Evolutionary conservation across 768 basidiomycete species (phyloP).

Genomic region (Pleurotus eryngii): DNA sequence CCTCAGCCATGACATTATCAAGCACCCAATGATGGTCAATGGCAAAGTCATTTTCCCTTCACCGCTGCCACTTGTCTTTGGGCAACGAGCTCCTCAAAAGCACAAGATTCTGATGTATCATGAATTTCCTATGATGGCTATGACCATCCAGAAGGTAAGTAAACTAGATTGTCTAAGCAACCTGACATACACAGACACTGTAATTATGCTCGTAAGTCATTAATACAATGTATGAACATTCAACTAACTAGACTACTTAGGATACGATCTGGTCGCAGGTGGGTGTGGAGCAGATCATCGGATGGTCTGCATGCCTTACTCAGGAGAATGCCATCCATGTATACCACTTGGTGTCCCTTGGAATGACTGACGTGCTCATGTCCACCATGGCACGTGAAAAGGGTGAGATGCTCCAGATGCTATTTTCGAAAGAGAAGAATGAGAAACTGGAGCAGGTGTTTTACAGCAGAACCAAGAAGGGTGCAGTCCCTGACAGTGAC

Average conservation of each 20-base stretch:
- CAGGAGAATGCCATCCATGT: conserved; percentile 6
- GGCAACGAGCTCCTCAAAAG: no score
- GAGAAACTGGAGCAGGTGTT: not conserved
- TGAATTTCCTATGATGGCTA: no score
- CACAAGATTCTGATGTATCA: no score
- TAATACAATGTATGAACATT: not conserved
- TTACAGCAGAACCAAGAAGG: not conserved
- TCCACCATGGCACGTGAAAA: not conserved
- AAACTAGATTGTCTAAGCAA: not conserved
- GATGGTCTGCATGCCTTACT: conserved; percentile 1
- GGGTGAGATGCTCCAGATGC: not conserved
- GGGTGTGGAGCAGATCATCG: not conserved
- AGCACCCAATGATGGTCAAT: no score
- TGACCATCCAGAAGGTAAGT: not conserved
- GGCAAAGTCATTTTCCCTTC: no score
- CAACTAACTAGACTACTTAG: not conserved
- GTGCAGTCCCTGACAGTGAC: no score
- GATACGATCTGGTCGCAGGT: conserved; percentile 7
- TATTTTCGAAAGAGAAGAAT: not conserved
- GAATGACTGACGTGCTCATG: conserved; percentile 8
- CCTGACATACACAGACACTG: not conserved
- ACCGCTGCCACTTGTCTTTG: not conserved
- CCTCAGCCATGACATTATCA: no score
- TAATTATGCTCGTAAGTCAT: conserved; percentile 2
- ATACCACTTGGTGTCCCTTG: conserved; percentile 3